Evolutionary conservation across 495 filamentous ascomycete species (phyloP).

Genomic region (Aspergillus indologenus): DNA sequence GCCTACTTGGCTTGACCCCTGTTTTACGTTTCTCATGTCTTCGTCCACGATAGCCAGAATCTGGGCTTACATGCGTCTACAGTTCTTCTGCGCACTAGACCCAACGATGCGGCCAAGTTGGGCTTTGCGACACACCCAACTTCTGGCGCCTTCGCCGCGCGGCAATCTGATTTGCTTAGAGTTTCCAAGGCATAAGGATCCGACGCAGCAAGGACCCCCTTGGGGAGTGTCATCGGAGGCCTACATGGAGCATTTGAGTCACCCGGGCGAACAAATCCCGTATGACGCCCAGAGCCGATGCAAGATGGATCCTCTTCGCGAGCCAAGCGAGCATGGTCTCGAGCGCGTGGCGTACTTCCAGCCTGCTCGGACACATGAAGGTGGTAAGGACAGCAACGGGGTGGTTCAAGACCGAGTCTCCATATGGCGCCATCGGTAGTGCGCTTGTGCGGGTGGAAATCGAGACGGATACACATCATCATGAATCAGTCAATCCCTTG

Average conservation of each 20-base stretch:
- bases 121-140: conserved; percentile 55
- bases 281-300: conserved; percentile 29
- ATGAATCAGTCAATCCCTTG: conserved; percentile 5
- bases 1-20: conserved; percentile 17
- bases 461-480: neutral
- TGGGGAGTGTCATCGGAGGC: conserved; percentile 27
- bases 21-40: neutral
- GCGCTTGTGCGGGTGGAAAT: neutral
- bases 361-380: conserved; percentile 60
- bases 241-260: conserved; percentile 33
- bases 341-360: conserved; percentile 54
- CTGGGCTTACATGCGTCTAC: neutral
- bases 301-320: conserved; percentile 8
- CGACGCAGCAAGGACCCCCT: conserved; percentile 11
- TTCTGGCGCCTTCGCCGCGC: conserved; percentile 47
- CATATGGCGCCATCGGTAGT: conserved; percentile 35
- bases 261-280: conserved; percentile 51
- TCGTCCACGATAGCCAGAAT: neutral
- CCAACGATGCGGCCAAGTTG: conserved; percentile 56
- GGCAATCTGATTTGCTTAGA: conserved; percentile 62
- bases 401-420: conserved; percentile 37
- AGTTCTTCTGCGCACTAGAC: conserved; percentile 71
- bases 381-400: conserved; percentile 37
- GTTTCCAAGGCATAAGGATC: conserved; percentile 15
- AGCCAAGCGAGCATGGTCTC: conserved; percentile 27